Evolutionary conservation across 2,329 filamentous ascomycete species (phyloP).

Genomic region (Botrytis sinoallii): DNA sequence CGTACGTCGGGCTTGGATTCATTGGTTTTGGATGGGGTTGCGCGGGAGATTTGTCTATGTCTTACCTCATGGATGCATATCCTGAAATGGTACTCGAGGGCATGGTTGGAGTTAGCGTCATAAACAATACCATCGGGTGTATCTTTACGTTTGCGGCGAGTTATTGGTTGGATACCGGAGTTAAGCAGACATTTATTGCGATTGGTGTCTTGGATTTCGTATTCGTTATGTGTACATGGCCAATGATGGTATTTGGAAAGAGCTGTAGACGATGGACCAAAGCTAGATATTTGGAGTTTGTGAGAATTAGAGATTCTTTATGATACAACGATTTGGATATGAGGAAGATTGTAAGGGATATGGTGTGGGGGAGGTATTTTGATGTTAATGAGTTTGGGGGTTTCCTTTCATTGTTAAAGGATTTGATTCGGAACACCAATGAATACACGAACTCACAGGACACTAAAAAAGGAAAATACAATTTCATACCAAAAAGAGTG

Average conservation of each 20-base stretch:
- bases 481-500: too few species aligned
- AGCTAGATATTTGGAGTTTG: constrained; percentile 45
- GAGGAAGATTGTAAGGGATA: neutral
- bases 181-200: constrained; percentile 50
- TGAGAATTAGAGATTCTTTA: constrained; percentile 45
- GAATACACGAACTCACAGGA: too few species aligned
- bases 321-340: constrained; percentile 15
- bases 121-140: constrained; percentile 54
- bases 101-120: constrained; percentile 56
- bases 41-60: constrained; percentile 53
- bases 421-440: neutral
- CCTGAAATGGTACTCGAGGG: constrained; percentile 56
- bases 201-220: constrained; percentile 51
- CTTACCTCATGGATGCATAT: constrained; percentile 54
- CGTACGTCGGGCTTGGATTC: constrained; percentile 54
- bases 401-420: neutral
- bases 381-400: neutral
- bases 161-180: constrained; percentile 48
- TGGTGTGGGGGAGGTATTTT: neutral
- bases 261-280: constrained; percentile 47
- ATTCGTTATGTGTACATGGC: constrained; percentile 49
- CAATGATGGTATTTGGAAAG: constrained; percentile 56
- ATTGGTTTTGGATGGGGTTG: constrained; percentile 60
- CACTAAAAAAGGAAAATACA: too few species aligned
- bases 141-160: constrained; percentile 52